These are phyloP conservation scores for Xerophyta viscosa DNA, from an alignment of 106 monocot species.

Conservation along the genomic window DNA sequence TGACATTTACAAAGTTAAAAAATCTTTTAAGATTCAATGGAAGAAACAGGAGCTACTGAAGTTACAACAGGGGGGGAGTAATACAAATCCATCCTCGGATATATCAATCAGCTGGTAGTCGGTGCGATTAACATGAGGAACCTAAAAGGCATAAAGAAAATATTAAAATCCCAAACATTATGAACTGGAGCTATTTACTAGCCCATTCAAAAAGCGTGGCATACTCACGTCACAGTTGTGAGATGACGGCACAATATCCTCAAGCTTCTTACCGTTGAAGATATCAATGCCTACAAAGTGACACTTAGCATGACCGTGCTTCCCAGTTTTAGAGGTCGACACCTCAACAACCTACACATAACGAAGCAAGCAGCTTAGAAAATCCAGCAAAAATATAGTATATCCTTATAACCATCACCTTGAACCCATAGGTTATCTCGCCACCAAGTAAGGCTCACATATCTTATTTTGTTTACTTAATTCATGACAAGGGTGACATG, in stretches of 20 bases:
- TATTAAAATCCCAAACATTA: too few relatives aligned
- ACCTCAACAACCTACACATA: slow-evolving; percentile 39
- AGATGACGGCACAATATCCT: slow-evolving; percentile 43
- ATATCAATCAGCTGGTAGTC: slow-evolving; percentile 41
- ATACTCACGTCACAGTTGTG: too few relatives aligned
- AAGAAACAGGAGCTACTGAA: neutral
- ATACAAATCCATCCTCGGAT: slow-evolving; percentile 36
- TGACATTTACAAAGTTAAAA: neutral
- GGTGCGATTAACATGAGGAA: slow-evolving; percentile 35
- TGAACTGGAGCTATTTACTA: too few relatives aligned
- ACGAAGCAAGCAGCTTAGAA: neutral
- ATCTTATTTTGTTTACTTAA: too few relatives aligned
- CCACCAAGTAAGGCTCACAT: too few relatives aligned
- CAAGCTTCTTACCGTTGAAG: slow-evolving; percentile 37
- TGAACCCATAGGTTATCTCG: too few relatives aligned
- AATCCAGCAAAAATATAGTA: neutral
- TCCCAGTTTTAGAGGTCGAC: slow-evolving; percentile 42
- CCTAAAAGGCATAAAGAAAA: slow-evolving; percentile 7
- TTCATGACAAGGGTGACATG: too few relatives aligned
- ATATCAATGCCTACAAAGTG: slow-evolving; percentile 42
- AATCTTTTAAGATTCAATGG: neutral
- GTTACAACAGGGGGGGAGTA: neutral
- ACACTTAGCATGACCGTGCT: slow-evolving; percentile 47
- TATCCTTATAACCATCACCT: too few relatives aligned
- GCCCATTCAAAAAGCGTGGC: too few relatives aligned